phyloP scores from a whole-genome alignment of 768 basidiomycete genomes.

The Amanita rimosa region DNA sequence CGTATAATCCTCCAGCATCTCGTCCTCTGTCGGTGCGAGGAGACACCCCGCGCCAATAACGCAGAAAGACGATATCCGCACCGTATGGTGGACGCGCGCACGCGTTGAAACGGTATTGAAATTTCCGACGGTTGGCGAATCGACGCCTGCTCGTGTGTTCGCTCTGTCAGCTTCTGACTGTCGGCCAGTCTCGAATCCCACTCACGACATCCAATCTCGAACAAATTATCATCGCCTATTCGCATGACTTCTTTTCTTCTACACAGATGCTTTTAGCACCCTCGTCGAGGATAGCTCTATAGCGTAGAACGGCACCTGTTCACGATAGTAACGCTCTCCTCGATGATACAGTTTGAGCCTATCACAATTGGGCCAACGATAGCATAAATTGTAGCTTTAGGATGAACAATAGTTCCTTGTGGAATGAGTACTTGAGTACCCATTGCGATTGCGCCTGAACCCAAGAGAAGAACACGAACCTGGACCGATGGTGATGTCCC shows the following conservation, averaged over 20 bases:
- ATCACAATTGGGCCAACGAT: slow-evolving; percentile 86
- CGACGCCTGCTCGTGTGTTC: slow-evolving; percentile 50
- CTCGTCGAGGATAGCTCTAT: neutral
- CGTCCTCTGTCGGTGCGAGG: slow-evolving; percentile 68
- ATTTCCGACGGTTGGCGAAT: slow-evolving; percentile 74
- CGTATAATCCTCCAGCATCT: slow-evolving; percentile 73
- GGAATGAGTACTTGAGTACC: neutral
- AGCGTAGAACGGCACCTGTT: slow-evolving; percentile 43
- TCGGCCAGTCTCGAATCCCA: slow-evolving; percentile 10
- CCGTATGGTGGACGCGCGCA: slow-evolving; percentile 73
- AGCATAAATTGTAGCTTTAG: slow-evolving; percentile 89
- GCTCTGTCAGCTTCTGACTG: neutral
- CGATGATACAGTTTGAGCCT: slow-evolving; percentile 81
- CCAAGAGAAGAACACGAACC: slow-evolving; percentile 26
- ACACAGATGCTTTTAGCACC: neutral
- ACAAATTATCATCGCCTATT: slow-evolving; percentile 88
- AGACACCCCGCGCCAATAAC: slow-evolving; percentile 75
- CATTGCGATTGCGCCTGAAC: neutral
- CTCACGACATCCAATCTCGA: slow-evolving; percentile 90
- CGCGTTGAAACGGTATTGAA: slow-evolving; percentile 82
- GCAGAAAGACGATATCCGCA: slow-evolving; percentile 71
- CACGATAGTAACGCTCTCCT: slow-evolving; percentile 84
- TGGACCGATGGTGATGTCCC: slow-evolving; percentile 87
- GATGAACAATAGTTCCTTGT: slow-evolving; percentile 79
- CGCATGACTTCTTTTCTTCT: slow-evolving; percentile 80